Evolutionary conservation across 768 basidiomycete genomes (phyloP), one percentile per base, ranked within the genome.

Genomic region (Kwoniella shandongensis): DNA sequence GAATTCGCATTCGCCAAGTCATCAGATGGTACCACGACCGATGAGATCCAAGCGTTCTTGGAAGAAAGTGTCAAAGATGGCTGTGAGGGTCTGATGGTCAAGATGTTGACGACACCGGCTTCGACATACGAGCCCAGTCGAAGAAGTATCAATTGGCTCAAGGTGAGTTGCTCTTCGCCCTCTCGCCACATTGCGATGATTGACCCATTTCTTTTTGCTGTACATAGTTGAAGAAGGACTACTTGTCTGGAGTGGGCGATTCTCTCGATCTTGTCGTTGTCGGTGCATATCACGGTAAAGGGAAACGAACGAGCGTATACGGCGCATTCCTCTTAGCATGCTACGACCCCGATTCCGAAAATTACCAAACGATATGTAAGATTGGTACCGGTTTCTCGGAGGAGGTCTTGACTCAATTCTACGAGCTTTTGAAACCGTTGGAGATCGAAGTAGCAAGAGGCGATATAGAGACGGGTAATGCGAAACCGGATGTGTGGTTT

Each of bases 81-180:
- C 1, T 98, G 96, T 74, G 96, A 99, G 76, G 96, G 96, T 10
- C 83, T 99, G 44, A 99, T 99, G 96, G 91, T 99, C 57, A 99
- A 99, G 80, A 94, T 96, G 91, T 79, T 99, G 17, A 90, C 94
- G 39, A 87, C 84, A 44, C 87, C 91, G 36, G 89, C 87, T 6
- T 90, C 91, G 75, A 89, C 83, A 68, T 99, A 99, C 72, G 93
- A 97, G 77, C 96, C 96, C 8, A 94, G 91, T 76, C 80, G 94
- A 56, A 81, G 96, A 38, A 92, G 89, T 78, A 88, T 97, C 52
- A 97, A 98, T 73, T 99, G 96, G 96, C 80, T 99, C 15, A 99
- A 99, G 85, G 94, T 91, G 30, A 49, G 75, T 63, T 15, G 1
- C n/a, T 0, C n/a, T n/a, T n/a, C n/a, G n/a, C n/a, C n/a, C n/a